These are phyloP conservation scores for Gentiana macrophylla DNA, from an alignment of 257 asterid species.

Conservation along the genomic window DNA sequence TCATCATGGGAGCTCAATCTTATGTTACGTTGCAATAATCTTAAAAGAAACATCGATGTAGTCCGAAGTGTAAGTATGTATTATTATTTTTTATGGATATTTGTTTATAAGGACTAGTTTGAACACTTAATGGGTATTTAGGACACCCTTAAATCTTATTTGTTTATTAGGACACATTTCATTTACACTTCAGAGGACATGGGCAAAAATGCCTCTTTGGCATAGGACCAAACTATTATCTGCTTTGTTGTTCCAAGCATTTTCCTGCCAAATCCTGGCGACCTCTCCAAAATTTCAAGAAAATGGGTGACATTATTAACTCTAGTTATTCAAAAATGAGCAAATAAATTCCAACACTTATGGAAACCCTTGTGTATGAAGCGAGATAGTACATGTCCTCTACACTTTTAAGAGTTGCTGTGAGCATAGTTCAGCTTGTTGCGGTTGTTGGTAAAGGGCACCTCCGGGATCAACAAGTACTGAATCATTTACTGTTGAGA, in stretches of 20 bases:
- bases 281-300: conserved; percentile 65
- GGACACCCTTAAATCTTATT: no score
- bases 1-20: no score
- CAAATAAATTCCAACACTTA: conserved; percentile 77
- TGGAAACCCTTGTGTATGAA: conserved; percentile 79
- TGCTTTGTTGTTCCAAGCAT: conserved; percentile 69
- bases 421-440: conserved; percentile 73
- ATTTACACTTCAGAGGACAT: conserved; percentile 61
- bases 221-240: conserved; percentile 66
- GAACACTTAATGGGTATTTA: no score
- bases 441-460: conserved; percentile 97
- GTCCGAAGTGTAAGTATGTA: no score
- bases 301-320: conserved; percentile 86
- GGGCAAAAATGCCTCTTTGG: conserved; percentile 94
- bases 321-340: conserved; percentile 86
- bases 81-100: no score
- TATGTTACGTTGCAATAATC: no score
- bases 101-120: no score
- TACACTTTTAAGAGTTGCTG: conserved; percentile 51
- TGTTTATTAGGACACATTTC: no score
- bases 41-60: no score
- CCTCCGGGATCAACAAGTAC: conserved; percentile 67
- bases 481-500: conserved; percentile 74
- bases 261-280: conserved; percentile 69
- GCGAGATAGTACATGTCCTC: conserved; percentile 85